Base-by-base conservation (phyloP, 2,329 filamentous ascomycete genomes). In the Colletotrichum spinosum region DNA sequence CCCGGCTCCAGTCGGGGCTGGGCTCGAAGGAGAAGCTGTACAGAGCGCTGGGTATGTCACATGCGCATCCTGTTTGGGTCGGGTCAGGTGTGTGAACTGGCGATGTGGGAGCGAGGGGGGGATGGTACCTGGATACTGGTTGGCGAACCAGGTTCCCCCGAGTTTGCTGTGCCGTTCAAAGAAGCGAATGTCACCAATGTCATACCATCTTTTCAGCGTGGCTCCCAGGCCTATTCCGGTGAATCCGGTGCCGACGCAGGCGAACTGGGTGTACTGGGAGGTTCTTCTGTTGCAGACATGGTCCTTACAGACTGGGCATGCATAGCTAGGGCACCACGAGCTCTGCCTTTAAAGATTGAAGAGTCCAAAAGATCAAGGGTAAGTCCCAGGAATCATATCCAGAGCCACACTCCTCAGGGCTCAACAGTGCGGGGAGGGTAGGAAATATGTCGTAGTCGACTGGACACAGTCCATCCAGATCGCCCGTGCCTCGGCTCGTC, bases 131-230 rank as follows among this genome's bases (percentile, higher is more conserved):
- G 86, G 88, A 73, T 91, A 91, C 38, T 81, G 78, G 72, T 90
- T 91, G 49, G 83, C 83, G 74, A 82, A 83, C 89, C 89, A 91
- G 1, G 88, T 90, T 8, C 89, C 89, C 38, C 88, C 88, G 48
- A 90, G 79, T 3, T 83, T 82, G 4, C 79, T 76, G 66, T 87
- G 79, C 11, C 84, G 79, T 33, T 91, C 89, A 65, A 90, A 90
- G 71, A 91, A 81, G 35, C 79, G 78, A 69, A 90, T 83, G 65
- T 89, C 86, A 67, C 84, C 82, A 58, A 87, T 87, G 37, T 81
- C 82, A 46, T 90, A 81, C 73, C 83, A 82, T 15, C 85, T 77
- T 69, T 87, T 85, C 55, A 91, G 73, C 33, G 84, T 83, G 46
- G 85, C 87, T 8, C 84, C 88, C 71, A 89, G 83, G 3, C 85